Percentiles rank a stretch among this genome's conserved stretches.
Evolutionary conservation across 2,329 filamentous ascomycete species (phyloP).

Genomic region (Exophiala oligosperma): DNA sequence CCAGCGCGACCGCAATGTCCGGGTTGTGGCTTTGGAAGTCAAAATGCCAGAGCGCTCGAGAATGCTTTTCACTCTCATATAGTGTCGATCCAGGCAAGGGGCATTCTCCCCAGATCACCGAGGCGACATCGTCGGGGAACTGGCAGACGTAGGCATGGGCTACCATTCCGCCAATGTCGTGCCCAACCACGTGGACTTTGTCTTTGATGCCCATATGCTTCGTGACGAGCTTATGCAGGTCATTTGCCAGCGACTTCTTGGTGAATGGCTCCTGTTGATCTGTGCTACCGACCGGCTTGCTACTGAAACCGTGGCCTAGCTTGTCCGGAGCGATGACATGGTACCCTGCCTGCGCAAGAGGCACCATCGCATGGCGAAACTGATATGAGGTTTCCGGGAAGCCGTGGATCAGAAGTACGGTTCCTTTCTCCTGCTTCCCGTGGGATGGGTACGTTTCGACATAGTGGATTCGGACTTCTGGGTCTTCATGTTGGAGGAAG

Average conservation of each 20-base stretch:
- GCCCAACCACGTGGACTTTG: slow-evolving; percentile 46
- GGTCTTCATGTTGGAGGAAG: background rate
- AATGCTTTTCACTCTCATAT: slow-evolving; percentile 41
- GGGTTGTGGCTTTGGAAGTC: slow-evolving; percentile 40
- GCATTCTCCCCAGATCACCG: slow-evolving; percentile 45
- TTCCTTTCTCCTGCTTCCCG: slow-evolving; percentile 31
- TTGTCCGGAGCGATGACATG: slow-evolving; percentile 36
- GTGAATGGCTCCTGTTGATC: slow-evolving; percentile 37
- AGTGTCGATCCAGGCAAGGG: slow-evolving; percentile 38
- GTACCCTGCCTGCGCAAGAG: slow-evolving; percentile 35
- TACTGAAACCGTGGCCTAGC: slow-evolving; percentile 25
- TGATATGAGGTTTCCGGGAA: slow-evolving; percentile 51
- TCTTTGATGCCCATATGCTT: slow-evolving; percentile 37
- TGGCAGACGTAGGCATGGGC: slow-evolving; percentile 43
- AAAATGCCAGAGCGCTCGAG: slow-evolving; percentile 45
- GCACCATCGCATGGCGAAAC: slow-evolving; percentile 42
- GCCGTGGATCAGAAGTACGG: slow-evolving; percentile 49
- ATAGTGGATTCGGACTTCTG: slow-evolving; percentile 11
- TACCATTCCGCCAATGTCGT: slow-evolving; percentile 53
- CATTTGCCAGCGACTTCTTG: slow-evolving; percentile 43
- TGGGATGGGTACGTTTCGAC: slow-evolving; percentile 3
- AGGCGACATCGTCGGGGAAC: slow-evolving; percentile 34
- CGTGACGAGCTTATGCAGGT: slow-evolving; percentile 37
- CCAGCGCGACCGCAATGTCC: slow-evolving; percentile 42
- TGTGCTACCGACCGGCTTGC: slow-evolving; percentile 14